These are phyloP conservation scores for Claviceps sp. DNA, from an alignment of 2,329 filamentous ascomycete genomes.

Conservation along the genomic window DNA sequence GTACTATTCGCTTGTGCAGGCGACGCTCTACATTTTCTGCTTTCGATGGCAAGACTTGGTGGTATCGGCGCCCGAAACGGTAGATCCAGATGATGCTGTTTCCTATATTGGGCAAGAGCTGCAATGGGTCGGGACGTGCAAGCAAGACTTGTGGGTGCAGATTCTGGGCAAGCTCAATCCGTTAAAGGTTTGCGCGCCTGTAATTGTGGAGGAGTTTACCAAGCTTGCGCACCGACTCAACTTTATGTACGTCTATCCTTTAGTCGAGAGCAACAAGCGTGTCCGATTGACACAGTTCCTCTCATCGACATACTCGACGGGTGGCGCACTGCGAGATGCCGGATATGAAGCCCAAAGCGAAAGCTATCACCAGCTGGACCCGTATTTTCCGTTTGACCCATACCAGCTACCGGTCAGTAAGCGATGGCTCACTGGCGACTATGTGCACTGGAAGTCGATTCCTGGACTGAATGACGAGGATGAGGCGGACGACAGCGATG, in stretches of 20 bases:
- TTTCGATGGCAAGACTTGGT: slow-evolving; percentile 94
- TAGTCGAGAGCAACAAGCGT: slow-evolving; percentile 86
- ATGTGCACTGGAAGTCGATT: slow-evolving; percentile 66
- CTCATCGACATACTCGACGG: slow-evolving; percentile 40
- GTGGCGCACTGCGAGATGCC: slow-evolving; percentile 39
- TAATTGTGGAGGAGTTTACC: slow-evolving; percentile 85
- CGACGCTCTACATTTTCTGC: slow-evolving; percentile 87
- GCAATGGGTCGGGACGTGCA: slow-evolving; percentile 62
- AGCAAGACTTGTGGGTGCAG: slow-evolving; percentile 60
- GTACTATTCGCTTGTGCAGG: slow-evolving; percentile 83
- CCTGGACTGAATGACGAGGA: slow-evolving; percentile 51
- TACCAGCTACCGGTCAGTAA: slow-evolving; percentile 82
- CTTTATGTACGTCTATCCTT: slow-evolving; percentile 78
- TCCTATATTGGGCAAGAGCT: slow-evolving; percentile 58
- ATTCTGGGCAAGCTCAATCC: slow-evolving; percentile 87
- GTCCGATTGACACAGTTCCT: slow-evolving; percentile 64
- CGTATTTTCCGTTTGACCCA: slow-evolving; percentile 95
- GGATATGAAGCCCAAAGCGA: slow-evolving; percentile 47
- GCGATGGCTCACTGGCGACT: slow-evolving; percentile 75
- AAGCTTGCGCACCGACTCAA: slow-evolving; percentile 73
- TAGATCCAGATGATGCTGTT: slow-evolving; percentile 48
- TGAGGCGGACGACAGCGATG: slow-evolving; percentile 40
- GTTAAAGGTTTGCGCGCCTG: slow-evolving; percentile 82
- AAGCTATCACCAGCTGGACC: slow-evolving; percentile 72
- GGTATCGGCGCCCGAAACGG: slow-evolving; percentile 42